Evolutionary conservation across 2,329 filamentous ascomycete genomes (phyloP), one percentile per base, ranked within the genome.

Genomic region (Cordyceps farinosa): DNA sequence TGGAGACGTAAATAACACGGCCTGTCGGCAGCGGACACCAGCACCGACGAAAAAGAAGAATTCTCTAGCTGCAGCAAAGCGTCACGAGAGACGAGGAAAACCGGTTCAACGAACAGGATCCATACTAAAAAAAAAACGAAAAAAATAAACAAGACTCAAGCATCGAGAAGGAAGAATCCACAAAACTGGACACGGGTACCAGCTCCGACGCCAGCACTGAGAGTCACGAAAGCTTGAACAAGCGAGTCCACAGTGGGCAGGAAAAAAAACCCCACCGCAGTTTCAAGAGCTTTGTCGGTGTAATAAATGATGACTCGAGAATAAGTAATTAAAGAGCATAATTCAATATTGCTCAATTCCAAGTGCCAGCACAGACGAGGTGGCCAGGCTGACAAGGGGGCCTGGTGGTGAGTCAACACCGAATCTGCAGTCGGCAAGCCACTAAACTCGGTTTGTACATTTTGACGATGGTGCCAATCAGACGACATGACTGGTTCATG

Each of bases 121-220:
- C 50, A 53, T 53, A 22, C 22, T 22, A 22, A 22, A n/a, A 38
- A 17, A 40, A 53, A 34, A 47, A 38, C 5, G 11, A 40, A 38
- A 50, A 48, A 57, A 55, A 30, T 3, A 38, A 36, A n/a, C 29
- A 8, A 34, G 7, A 5, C 0, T 15, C 38, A 13, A 15, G 22
- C 17, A n/a, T 17, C 7, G 29, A 11, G 29, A 42, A 42, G 30
- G 22, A 51, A 30, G 27, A 42, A 30, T 34, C 57, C 57, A 60
- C 34, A 61, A 53, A 61, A 61, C 47, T 52, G 58, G 58, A 61
- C 58, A 53, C 58, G 58, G 58, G 58, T 61, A 61, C 58, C 38
- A 53, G 40, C 48, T 53, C 58, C 58, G 58, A 27, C 45, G 57
- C 57, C 52, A 42, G 11, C 5, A n/a, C 34, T 22, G 38, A 17